Evolutionary conservation across 768 basidiomycete genomes (phyloP), one percentile per base, ranked within the genome.

Genomic region (Amanita subjunquillea): DNA sequence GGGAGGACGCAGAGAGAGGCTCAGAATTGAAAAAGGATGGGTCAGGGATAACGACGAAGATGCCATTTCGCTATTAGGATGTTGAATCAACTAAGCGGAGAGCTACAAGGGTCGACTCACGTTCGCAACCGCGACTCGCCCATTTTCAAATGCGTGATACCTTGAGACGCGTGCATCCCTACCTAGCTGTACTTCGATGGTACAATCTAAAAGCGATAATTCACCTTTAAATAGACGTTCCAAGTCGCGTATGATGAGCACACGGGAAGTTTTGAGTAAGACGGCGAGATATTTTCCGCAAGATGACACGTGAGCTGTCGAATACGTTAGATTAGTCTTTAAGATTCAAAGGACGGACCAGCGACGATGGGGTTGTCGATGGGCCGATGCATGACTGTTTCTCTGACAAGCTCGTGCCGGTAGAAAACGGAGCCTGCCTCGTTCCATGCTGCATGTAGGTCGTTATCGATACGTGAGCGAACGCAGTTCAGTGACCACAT

Each of bases 111-210:
- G 27, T 27, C 39, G 13, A 64, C 71, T 13, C 46, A 79, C 80
- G 15, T 76, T 80, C 29, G 72, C 77, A 17, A 75, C 67, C 3
- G 68, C 74, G 1, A 79, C 64, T 51, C 74, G 63, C 13, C 65
- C 68, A 40, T 72, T 60, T 43, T 75, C 75, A 32, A 74, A 73
- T 6, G 79, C 73, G 3, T 81, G 67, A 61, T 82, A 81, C 38
- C 66, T 61, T 0, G 78, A 73, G 25, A 41, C 39, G 8, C 47
- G 38, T 4, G 65, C 57, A 5, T 63, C 60, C n/a, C 58, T 58
- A 9, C 71, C 70, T 15, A 79, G 63, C 39, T 74, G 71, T 17
- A 74, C 55, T 56, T 76, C 67, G 29, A 74, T 43, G 6, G 65
- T 66, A 3, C 68, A 55, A 17, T 69, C 65, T 62, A 63, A 62